Evolutionary conservation across 768 basidiomycete genomes (phyloP).

Genomic region (Kwoniella botswanensis): DNA sequence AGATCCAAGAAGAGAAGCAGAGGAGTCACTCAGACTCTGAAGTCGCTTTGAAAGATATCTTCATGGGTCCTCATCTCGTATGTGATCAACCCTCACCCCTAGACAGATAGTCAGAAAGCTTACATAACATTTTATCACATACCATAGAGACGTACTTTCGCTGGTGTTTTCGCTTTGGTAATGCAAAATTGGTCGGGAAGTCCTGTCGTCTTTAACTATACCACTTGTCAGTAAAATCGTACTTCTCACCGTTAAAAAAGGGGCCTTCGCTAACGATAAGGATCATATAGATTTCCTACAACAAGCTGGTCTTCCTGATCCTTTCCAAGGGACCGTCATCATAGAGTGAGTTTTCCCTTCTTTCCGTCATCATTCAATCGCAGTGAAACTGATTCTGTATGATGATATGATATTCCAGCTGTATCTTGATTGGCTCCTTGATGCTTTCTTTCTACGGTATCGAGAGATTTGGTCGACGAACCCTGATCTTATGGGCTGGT

Average conservation of each 20-base stretch:
- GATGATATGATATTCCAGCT: neutral
- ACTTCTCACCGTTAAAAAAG: neutral
- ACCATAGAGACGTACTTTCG: slow-evolving; percentile 17
- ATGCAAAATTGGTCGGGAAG: slow-evolving; percentile 22
- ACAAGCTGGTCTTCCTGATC: slow-evolving; percentile 22
- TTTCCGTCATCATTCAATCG: neutral
- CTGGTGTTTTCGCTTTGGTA: slow-evolving; percentile 20
- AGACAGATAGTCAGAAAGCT: neutral
- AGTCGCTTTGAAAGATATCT: slow-evolving; percentile 22
- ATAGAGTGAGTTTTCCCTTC: slow-evolving; percentile 15
- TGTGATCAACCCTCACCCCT: neutral
- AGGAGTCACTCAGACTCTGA: slow-evolving; percentile 17
- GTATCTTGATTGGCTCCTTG: slow-evolving; percentile 28
- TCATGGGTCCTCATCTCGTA: slow-evolving; percentile 23
- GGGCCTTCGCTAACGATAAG: no score
- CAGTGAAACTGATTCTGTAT: neutral
- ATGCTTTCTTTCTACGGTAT: slow-evolving; percentile 33
- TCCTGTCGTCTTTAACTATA: slow-evolving; percentile 22
- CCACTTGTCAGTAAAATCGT: slow-evolving; percentile 7
- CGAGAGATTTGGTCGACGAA: slow-evolving; percentile 36
- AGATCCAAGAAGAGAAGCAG: slow-evolving; percentile 25
- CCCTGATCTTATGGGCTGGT: slow-evolving; percentile 21
- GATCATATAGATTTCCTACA: slow-evolving; percentile 16
- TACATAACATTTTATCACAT: neutral
- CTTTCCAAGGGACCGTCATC: slow-evolving; percentile 24